phyloP scores from a whole-genome alignment of 768 basidiomycete species.

The Amanita pallidorosea region DNA sequence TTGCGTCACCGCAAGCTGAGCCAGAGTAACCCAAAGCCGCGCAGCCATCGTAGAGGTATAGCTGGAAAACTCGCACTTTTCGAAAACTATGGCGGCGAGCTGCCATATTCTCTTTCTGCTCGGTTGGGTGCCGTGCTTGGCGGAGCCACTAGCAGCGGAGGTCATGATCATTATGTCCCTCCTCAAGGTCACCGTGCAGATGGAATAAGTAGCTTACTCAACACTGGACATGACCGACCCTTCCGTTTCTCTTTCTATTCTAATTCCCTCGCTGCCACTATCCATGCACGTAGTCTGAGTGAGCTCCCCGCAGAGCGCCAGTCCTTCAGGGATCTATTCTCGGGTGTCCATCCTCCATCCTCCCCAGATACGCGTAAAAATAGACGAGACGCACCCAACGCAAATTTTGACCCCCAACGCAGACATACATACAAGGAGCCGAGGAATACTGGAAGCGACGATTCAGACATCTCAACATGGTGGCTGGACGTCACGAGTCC shows the following conservation, averaged over 20 bases:
- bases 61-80: conserved; percentile 89
- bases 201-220: conserved; percentile 18
- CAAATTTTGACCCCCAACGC: background rate
- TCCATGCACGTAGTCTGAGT: conserved; percentile 85
- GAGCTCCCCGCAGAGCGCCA: conserved; percentile 94
- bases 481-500: conserved; percentile 93
- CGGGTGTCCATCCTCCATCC: conserved; percentile 27
- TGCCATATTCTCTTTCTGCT: conserved; percentile 34
- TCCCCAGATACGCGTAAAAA: background rate
- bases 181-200: conserved; percentile 16
- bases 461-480: conserved; percentile 80
- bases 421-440: background rate
- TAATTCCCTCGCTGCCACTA: conserved; percentile 83
- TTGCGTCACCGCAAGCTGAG: conserved; percentile 80
- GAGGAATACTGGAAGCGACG: conserved; percentile 8
- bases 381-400: background rate
- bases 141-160: conserved; percentile 10
- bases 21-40: conserved; percentile 64
- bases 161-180: conserved; percentile 4
- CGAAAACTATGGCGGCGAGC: conserved; percentile 46
- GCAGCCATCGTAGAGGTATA: conserved; percentile 43
- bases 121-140: conserved; percentile 18
- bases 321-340: conserved; percentile 84
- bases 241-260: conserved; percentile 99
- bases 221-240: conserved; percentile 70